Base-by-base conservation (phyloP, 208 protist species). In the Balamuthia mandrillaris region DNA sequence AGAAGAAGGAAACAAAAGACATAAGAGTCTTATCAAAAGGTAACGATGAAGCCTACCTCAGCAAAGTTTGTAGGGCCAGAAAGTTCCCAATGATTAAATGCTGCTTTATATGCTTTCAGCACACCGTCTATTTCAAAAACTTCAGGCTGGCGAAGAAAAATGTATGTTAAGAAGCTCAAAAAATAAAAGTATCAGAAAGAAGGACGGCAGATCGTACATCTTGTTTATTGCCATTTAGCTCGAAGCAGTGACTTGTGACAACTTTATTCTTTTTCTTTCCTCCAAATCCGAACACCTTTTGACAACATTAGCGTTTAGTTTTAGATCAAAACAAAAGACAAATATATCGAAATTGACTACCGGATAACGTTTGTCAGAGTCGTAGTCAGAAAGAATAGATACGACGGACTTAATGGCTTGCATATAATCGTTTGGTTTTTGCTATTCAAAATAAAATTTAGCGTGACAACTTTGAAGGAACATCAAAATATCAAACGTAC, bases 301-400 rank as follows among this genome's bases (percentile, higher is more conserved):
- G 6, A 5, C 27, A 66, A 24, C 31, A 9, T 21, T 14, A 24
- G 12, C 58, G 18, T 10, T 21, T 14, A 9, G 10, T 27, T 14
- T 35, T 27, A 37, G 58, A 66, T 37, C n/a, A 21, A 10, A 78
- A 7, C 60, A 68, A 44, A 37, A 68, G 31, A 24, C 3, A 29
- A 24, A 6, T 74, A 2, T 21, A 54, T 54, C 47, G 47, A 29
- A 41, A 35, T 7, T 10, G 14, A 35, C 41, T 51, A 75, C 72
- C n/a, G 85, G 85, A 42, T 83, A 86, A 24, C 56, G 3, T 54
- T 70, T 65, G 35, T 90, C 84, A 16, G 3, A 44, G 44, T 90
- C 87, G 58, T 90, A 90, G 51, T 51, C 52, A 42, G 66, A 39
- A 2, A 90, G 41, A 31, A 90, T 88, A n/a, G 66, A 37, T 4